These are phyloP conservation scores for Cynara cardunculus DNA, from an alignment of 129 eudicot species.

Conservation along the genomic window DNA sequence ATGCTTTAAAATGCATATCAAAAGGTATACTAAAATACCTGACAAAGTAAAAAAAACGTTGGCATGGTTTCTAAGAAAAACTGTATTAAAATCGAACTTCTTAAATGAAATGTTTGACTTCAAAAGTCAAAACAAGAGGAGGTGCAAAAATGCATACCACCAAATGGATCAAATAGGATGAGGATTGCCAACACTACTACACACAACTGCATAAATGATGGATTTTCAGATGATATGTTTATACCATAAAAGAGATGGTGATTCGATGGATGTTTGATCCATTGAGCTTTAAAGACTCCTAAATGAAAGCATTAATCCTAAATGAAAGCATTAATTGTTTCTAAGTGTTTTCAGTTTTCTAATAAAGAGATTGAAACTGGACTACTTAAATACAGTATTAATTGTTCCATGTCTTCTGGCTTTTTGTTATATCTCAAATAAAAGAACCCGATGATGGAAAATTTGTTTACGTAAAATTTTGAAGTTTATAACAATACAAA, in stretches of 20 bases:
- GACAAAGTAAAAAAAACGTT: no score
- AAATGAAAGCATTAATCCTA: not conserved
- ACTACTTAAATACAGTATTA: not conserved
- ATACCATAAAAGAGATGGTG: not conserved
- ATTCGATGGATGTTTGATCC: not conserved
- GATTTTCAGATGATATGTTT: not conserved
- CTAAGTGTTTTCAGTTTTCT: not conserved
- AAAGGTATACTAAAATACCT: not conserved
- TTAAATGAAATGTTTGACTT: not conserved
- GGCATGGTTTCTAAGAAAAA: no score
- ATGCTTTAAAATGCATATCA: not conserved
- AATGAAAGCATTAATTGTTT: not conserved
- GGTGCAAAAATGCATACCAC: constrained; percentile 14
- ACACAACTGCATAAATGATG: constrained; percentile 1
- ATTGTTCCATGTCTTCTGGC: not conserved
- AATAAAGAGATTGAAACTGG: constrained; percentile 9
- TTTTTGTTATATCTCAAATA: not conserved
- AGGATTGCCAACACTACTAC: constrained; percentile 2
- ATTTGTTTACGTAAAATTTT: not conserved
- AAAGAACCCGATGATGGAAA: not conserved
- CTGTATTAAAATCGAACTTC: not conserved
- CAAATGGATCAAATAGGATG: constrained; percentile 11
- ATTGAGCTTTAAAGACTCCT: not conserved
- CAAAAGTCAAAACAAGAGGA: constrained; percentile 3
- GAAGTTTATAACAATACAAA: not conserved